Conservation (phyloP, 169 alveolate species). For the Toxoplasma gondii region DNA sequence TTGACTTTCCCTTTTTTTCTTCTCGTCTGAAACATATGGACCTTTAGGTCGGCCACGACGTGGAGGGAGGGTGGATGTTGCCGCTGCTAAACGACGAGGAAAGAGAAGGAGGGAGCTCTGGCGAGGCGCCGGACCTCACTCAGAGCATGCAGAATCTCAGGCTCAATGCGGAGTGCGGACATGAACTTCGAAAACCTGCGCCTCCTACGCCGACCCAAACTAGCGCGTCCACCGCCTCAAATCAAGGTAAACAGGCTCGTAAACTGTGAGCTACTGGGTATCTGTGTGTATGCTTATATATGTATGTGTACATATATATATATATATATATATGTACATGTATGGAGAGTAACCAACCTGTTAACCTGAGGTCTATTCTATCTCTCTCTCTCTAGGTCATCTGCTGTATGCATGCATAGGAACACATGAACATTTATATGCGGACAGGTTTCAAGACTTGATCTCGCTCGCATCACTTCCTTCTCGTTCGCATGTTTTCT, state of each 20-base stretch:
- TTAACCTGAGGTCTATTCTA: too few species aligned
- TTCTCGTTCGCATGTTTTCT: too few species aligned
- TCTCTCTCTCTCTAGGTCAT: too few species aligned
- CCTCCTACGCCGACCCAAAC: neutral
- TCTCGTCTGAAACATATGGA: too few species aligned
- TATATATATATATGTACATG: too few species aligned
- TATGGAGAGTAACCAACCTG: too few species aligned
- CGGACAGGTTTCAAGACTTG: too few species aligned
- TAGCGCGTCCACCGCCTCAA: neutral
- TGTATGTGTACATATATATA: too few species aligned
- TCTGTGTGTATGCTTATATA: neutral
- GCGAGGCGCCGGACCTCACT: neutral
- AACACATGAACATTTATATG: neutral
- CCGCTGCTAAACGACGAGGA: constrained; percentile 14
- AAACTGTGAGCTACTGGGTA: too few species aligned
- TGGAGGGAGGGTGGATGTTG: constrained; percentile 26
- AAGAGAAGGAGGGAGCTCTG: neutral
- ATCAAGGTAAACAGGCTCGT: neutral
- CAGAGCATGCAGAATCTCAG: neutral
- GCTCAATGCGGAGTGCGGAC: neutral
- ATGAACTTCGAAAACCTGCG: neutral
- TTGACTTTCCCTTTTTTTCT: too few species aligned
- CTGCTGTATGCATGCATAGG: neutral
- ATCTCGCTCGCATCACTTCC: too few species aligned
- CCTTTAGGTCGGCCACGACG: constrained; percentile 5